Evolutionary conservation across 805 yeast genomes (phyloP).

Genomic region (Yamadazyma endophytica): DNA sequence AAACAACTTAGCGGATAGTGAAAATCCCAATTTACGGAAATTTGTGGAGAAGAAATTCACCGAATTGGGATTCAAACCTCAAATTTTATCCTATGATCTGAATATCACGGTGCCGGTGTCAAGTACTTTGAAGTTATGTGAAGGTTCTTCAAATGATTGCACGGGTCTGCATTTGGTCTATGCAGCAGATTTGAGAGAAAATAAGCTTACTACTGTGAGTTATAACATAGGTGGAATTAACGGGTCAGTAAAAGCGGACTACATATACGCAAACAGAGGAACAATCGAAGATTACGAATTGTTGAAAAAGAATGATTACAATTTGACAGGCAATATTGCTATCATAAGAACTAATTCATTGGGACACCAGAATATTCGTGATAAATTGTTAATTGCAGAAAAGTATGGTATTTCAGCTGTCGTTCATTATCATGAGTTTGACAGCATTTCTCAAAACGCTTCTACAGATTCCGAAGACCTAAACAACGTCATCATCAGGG

Average conservation of each 20-base stretch:
- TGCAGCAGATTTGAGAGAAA: conserved; percentile 15
- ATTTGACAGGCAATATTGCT: conserved; percentile 22
- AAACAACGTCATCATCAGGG: conserved; percentile 16
- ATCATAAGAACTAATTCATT: conserved; percentile 16
- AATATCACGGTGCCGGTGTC: too few relatives aligned
- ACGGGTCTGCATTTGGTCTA: background rate
- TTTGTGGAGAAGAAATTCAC: conserved; percentile 25
- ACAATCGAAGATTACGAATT: conserved; percentile 21
- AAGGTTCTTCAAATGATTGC: too few relatives aligned
- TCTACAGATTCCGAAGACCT: conserved; percentile 1
- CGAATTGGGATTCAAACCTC: conserved; percentile 23
- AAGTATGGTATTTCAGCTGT: conserved; percentile 21
- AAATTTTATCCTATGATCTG: too few relatives aligned
- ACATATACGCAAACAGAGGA: conserved; percentile 30
- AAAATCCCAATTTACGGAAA: conserved; percentile 19
- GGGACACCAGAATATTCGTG: conserved; percentile 14
- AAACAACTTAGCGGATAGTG: conserved; percentile 21
- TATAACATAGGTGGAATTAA: conserved; percentile 23
- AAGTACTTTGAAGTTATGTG: too few relatives aligned
- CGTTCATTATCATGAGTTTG: conserved; percentile 16
- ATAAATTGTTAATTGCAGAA: conserved; percentile 23
- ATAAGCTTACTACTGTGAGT: conserved; percentile 27
- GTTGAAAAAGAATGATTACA: conserved; percentile 15
- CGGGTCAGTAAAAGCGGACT: conserved; percentile 21
- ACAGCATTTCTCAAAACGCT: too few relatives aligned